Evolutionary conservation across 2,329 filamentous ascomycete genomes (phyloP), one percentile per base, ranked within the genome.

Genomic region (Cryphonectria nitschkei): DNA sequence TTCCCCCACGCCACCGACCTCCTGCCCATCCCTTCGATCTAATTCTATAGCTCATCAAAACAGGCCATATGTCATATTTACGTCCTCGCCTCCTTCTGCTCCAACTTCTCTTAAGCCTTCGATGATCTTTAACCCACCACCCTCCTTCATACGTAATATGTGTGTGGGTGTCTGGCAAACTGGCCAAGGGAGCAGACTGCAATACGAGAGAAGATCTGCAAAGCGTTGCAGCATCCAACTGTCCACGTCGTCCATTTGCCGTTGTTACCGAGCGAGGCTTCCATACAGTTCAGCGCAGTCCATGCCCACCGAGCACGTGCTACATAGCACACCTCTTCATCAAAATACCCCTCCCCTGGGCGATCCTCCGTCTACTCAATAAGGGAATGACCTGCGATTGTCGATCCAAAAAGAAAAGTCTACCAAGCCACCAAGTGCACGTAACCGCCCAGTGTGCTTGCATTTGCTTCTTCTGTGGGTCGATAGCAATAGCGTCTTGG

Each of bases 331-430:
- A 37, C 56, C 56, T 9, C 43, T 43, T 14, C 41, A 43, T 43
- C 41, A 43, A 3, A 43, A 13, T 2, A 13, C 41, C 41, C 41
- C 2, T 43, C 13, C 43, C 29, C 62, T 54, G 39, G 64, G 46
- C 62, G 63, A 67, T 67, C 63, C 46, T 34, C 63, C 50, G 32
- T 67, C 29, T 16, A 39, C 46, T 50, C 46, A 50, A n/a, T 13
- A 58, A 29, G 14, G 6, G 16, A 16, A 56, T n/a, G 22, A 61
- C 26, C 50, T 54, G 32, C 43, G n/a, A 54, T n/a, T 66, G 64
- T 41, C 50, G 50, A 66, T 66, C 50, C 37, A 39, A 39, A 8
- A 39, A 39, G 37, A 29, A 39, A 14, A 56, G 46, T 56, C 41
- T 54, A 63, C 4, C 22, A 50, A 50, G 43, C 16, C 3, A 5